These are phyloP conservation scores for Myxozyma nipponensis DNA, from an alignment of 805 yeast species.

Conservation along the genomic window DNA sequence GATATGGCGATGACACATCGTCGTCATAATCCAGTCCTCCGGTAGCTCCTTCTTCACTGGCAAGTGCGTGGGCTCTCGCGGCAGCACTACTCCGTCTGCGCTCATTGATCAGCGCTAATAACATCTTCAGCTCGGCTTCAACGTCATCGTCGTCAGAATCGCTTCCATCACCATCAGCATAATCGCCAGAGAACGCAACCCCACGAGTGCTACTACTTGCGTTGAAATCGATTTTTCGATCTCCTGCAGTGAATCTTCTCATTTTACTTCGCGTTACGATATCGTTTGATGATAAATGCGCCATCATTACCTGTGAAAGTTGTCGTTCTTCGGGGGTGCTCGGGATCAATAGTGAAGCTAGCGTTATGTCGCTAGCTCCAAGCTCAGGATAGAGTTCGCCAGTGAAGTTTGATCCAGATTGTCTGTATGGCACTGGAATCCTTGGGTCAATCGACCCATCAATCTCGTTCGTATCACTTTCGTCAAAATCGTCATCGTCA, in stretches of 20 bases:
- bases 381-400: constrained; percentile 22
- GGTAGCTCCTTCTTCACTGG: not conserved
- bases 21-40: constrained; percentile 6
- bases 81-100: constrained; percentile 8
- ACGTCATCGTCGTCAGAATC: constrained; percentile 31
- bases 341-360: constrained; percentile 17
- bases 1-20: constrained; percentile 13
- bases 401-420: not conserved
- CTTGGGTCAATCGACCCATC: constrained; percentile 3
- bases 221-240: no score
- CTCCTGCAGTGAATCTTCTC: no score
- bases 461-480: constrained; percentile 27
- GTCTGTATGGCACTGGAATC: not conserved
- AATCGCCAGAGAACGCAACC: constrained; percentile 30
- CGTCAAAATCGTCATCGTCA: constrained; percentile 22
- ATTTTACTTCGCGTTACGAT: constrained; percentile 18
- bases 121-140: constrained; percentile 12
- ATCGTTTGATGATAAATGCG: constrained; percentile 20
- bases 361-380: constrained; percentile 11
- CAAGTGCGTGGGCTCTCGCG: no score
- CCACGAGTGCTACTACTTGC: no score
- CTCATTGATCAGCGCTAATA: constrained; percentile 16
- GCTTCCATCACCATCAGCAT: constrained; percentile 36
- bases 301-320: constrained; percentile 16
- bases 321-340: constrained; percentile 20